Conservation (phyloP, 148 eudicot species). For the Talinum fruticosum region DNA sequence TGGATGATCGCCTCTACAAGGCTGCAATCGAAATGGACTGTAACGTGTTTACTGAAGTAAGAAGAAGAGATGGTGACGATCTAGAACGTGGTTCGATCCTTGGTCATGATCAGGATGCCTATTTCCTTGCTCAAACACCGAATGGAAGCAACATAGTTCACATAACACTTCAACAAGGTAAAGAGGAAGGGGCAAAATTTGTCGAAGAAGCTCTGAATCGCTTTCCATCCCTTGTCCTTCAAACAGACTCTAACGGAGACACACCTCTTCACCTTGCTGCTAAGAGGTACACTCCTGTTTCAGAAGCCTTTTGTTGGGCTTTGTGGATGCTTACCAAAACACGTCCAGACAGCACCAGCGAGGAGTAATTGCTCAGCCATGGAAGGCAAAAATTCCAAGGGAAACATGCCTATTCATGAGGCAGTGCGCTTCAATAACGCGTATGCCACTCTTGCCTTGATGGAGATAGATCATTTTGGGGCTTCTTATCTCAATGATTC, state of each 20-base stretch:
- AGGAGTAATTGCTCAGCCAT: background rate
- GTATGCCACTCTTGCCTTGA: background rate
- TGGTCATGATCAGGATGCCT: background rate
- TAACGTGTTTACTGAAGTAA: background rate
- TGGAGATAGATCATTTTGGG: background rate
- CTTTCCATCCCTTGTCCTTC: slow-evolving; percentile 15
- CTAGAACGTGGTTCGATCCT: background rate
- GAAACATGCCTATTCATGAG: background rate
- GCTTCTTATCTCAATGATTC: background rate
- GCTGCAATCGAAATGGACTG: background rate
- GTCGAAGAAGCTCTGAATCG: background rate
- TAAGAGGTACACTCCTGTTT: background rate
- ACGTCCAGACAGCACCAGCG: background rate
- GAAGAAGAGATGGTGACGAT: background rate
- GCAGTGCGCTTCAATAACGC: background rate
- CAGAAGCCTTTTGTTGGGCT: background rate
- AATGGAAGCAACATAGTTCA: slow-evolving; percentile 22
- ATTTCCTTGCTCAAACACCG: slow-evolving; percentile 10
- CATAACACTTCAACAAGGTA: slow-evolving; percentile 11
- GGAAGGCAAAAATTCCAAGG: background rate
- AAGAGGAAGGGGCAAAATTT: background rate
- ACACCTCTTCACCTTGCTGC: slow-evolving; percentile 25
- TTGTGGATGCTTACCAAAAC: background rate
- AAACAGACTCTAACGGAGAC: slow-evolving; percentile 15
- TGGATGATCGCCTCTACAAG: slow-evolving; percentile 7